Conservation (phyloP, 768 basidiomycete species). For the Phlebiopsis flavidoalba region DNA sequence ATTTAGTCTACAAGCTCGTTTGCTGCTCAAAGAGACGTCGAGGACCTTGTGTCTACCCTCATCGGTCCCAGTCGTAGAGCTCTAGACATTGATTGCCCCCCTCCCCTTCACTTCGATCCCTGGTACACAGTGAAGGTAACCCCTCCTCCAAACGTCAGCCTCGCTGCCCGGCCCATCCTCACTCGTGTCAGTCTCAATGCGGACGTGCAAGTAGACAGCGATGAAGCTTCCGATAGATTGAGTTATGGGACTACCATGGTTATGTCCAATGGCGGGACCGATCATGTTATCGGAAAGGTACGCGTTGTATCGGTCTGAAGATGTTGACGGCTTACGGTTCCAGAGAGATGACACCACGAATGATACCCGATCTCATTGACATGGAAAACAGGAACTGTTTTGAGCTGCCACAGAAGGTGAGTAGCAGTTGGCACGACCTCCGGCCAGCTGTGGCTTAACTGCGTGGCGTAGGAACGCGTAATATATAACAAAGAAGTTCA, state of each 20-base stretch:
- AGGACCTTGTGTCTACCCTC: slow-evolving; percentile 61
- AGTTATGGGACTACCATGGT: slow-evolving; percentile 42
- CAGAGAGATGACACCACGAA: slow-evolving; percentile 60
- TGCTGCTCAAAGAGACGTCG: slow-evolving; percentile 53
- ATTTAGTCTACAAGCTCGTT: slow-evolving; percentile 32
- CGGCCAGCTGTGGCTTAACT: neutral
- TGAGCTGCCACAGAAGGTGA: slow-evolving; percentile 84
- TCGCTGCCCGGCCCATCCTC: slow-evolving; percentile 32
- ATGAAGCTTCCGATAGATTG: slow-evolving; percentile 45
- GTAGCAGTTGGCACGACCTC: neutral
- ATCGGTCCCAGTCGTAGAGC: slow-evolving; percentile 39
- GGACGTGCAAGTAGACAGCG: slow-evolving; percentile 70
- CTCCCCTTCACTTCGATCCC: slow-evolving; percentile 62
- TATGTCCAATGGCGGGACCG: slow-evolving; percentile 50
- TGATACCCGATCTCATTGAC: slow-evolving; percentile 78
- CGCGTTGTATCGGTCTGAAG: slow-evolving; percentile 16
- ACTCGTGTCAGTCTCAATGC: slow-evolving; percentile 33
- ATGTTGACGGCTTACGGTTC: neutral
- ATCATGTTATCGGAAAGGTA: slow-evolving; percentile 69
- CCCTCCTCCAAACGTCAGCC: slow-evolving; percentile 36
- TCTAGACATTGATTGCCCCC: slow-evolving; percentile 66
- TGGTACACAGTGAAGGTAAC: no score
- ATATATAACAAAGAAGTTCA: slow-evolving; percentile 84
- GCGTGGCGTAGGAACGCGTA: slow-evolving; percentile 55
- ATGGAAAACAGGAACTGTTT: slow-evolving; percentile 88